phyloP scores from a whole-genome alignment of 2,329 filamentous ascomycete species.

The Penicillium vulpinum region DNA sequence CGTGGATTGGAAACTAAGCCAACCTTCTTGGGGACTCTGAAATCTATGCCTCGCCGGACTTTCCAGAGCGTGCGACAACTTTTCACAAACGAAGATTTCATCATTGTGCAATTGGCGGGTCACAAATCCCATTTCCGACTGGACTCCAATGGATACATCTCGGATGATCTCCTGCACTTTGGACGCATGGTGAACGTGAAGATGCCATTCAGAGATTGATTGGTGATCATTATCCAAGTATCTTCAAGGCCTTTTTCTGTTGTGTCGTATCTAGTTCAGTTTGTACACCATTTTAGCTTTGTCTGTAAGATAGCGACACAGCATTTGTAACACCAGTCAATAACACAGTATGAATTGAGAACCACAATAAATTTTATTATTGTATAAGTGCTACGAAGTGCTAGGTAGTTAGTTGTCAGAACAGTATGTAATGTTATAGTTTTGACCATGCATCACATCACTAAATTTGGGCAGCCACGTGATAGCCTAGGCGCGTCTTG shows the following conservation, averaged over 20 bases:
- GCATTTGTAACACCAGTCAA: slow-evolving; percentile 2
- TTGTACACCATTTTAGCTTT: slow-evolving; percentile 6
- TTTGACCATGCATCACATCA: background rate
- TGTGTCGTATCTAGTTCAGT: background rate
- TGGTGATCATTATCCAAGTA: background rate
- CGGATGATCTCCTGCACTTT: slow-evolving; percentile 36
- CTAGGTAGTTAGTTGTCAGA: background rate
- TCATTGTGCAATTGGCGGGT: slow-evolving; percentile 39
- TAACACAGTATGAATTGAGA: background rate
- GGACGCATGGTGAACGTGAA: slow-evolving; percentile 18
- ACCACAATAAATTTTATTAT: background rate
- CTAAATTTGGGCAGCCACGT: slow-evolving; percentile 21
- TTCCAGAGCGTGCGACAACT: slow-evolving; percentile 40
- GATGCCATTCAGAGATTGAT: background rate
- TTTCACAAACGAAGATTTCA: slow-evolving; percentile 44
- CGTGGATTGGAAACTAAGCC: slow-evolving; percentile 11
- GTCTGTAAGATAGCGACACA: background rate
- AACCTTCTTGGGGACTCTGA: slow-evolving; percentile 36
- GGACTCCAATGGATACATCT: slow-evolving; percentile 40
- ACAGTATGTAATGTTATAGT: background rate
- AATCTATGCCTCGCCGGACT: slow-evolving; percentile 30
- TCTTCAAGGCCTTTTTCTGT: background rate
- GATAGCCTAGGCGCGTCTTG: slow-evolving; percentile 29
- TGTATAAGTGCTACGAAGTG: too few relatives aligned
- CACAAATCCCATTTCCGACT: slow-evolving; percentile 38